A percentile compares a stretch with the other conserved stretches of the same genome.
Conservation (phyloP, 371 early-diverging fungal species). For the Mucor piriformis region DNA sequence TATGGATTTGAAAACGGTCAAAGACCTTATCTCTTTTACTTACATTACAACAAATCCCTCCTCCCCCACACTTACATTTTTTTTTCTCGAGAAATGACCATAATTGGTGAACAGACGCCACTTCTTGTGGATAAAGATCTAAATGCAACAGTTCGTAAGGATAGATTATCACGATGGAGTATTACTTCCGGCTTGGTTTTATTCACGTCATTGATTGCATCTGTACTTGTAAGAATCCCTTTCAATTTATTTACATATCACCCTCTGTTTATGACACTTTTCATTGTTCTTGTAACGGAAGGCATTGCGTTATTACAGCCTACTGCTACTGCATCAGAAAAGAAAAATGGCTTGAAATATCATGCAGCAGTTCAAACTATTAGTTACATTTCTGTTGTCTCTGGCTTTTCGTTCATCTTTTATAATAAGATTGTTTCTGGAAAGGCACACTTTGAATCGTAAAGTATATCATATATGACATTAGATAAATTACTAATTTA, state of each 20-base stretch:
- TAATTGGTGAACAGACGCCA: not conserved
- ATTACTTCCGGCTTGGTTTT: slow-evolving; percentile 21
- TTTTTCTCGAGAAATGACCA: not conserved
- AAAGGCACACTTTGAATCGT: slow-evolving; percentile 39
- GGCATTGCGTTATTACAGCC: slow-evolving; percentile 38
- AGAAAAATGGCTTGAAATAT: slow-evolving; percentile 23
- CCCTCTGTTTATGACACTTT: slow-evolving; percentile 31
- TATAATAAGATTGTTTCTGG: slow-evolving; percentile 30
- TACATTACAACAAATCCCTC: not conserved
- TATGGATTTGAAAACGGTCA: not conserved
- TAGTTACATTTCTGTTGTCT: slow-evolving; percentile 23
- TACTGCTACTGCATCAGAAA: slow-evolving; percentile 30
- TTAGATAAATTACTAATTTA: not conserved
- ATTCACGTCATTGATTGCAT: slow-evolving; percentile 29
- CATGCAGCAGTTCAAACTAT: slow-evolving; percentile 32
- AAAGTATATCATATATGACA: slow-evolving; percentile 1
- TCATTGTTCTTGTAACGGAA: slow-evolving; percentile 32
- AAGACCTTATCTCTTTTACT: not conserved
- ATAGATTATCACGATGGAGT: slow-evolving; percentile 4
- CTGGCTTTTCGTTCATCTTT: slow-evolving; percentile 29
- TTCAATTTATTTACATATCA: slow-evolving; percentile 37
- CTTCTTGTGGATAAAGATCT: not conserved
- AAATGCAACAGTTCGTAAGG: not conserved
- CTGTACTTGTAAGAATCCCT: slow-evolving; percentile 26
- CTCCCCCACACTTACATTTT: not conserved